A percentile compares a stretch with the other conserved stretches of the same genome.
These are phyloP conservation scores for Wickerhamomyces queroliae DNA, from an alignment of 805 yeast species.

Conservation along the genomic window DNA sequence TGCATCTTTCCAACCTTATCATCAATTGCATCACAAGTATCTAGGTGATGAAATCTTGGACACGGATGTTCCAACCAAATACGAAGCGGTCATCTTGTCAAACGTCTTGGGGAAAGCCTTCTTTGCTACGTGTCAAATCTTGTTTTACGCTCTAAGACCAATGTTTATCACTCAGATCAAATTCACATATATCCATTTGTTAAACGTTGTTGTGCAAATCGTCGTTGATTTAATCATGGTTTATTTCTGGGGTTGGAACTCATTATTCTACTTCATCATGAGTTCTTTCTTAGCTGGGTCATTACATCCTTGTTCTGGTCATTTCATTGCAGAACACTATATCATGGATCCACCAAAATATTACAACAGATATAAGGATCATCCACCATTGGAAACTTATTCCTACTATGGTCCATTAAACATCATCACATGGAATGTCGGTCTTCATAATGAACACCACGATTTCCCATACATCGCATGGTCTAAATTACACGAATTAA, in stretches of 20 bases:
- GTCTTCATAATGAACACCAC: conserved; percentile 92
- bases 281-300: conserved; percentile 88
- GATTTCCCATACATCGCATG: conserved; percentile 94
- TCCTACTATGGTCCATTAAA: conserved; percentile 84
- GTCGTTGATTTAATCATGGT: conserved; percentile 54
- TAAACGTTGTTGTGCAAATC: conserved; percentile 57
- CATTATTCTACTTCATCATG: conserved; percentile 61
- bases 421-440: conserved; percentile 83
- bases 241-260: conserved; percentile 53
- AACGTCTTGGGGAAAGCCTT: conserved; percentile 83
- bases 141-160: conserved; percentile 87
- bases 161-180: conserved; percentile 75
- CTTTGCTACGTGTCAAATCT: conserved; percentile 83
- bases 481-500: conserved; percentile 66
- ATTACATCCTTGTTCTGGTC: conserved; percentile 91
- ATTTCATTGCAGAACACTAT: conserved; percentile 92
- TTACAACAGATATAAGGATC: conserved; percentile 20
- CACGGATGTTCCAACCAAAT: conserved; percentile 79
- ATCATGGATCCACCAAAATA: conserved; percentile 52
- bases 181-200: conserved; percentile 67
- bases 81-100: conserved; percentile 70
- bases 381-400: conserved; percentile 75
- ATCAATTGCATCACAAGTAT: conserved; percentile 86
- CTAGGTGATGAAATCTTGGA: conserved; percentile 80
- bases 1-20: conserved; percentile 84